A percentile compares a stretch with the other conserved stretches of the same genome.
Conservation (phyloP, 306 rosid genomes). For the Lablab purpureus region DNA sequence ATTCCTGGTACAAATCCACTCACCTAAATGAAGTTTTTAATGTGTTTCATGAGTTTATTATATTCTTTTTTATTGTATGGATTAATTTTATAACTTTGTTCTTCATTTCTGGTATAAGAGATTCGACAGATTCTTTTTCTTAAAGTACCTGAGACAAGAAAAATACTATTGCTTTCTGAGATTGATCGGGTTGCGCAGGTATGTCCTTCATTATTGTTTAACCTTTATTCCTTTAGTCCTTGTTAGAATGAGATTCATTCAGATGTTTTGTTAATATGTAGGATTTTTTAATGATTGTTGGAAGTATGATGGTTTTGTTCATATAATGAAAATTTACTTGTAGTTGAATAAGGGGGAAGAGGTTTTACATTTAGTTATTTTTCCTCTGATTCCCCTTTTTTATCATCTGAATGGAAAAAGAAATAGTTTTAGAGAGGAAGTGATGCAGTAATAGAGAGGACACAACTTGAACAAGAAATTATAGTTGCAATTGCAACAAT, state of each 20-base stretch:
- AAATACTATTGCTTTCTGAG: slow-evolving; percentile 78
- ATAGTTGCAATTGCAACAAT: slow-evolving; percentile 29
- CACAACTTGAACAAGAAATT: slow-evolving; percentile 1
- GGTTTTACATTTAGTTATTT: not conserved
- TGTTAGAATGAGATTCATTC: slow-evolving; percentile 12
- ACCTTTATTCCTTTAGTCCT: slow-evolving; percentile 14
- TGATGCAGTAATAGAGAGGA: not conserved
- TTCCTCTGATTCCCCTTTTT: slow-evolving; percentile 2
- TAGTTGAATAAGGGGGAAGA: slow-evolving; percentile 11
- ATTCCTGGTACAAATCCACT: slow-evolving; percentile 73
- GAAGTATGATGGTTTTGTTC: slow-evolving; percentile 22
- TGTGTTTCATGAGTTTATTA: slow-evolving; percentile 30
- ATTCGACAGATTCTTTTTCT: slow-evolving; percentile 88
- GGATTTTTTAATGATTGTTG: slow-evolving; percentile 24
- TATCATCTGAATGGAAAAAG: not conserved
- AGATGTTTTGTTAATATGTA: slow-evolving; percentile 8
- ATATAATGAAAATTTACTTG: slow-evolving; percentile 12
- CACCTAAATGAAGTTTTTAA: slow-evolving; percentile 25
- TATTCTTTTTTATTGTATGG: slow-evolving; percentile 17
- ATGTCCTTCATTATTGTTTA: slow-evolving; percentile 27
- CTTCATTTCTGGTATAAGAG: slow-evolving; percentile 66
- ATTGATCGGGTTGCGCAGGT: slow-evolving; percentile 97
- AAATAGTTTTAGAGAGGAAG: slow-evolving; percentile 28
- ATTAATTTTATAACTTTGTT: slow-evolving; percentile 49
- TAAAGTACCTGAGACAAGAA: slow-evolving; percentile 92